Conservation (phyloP, 345 rosid genomes). For the Clarkia xantiana region DNA sequence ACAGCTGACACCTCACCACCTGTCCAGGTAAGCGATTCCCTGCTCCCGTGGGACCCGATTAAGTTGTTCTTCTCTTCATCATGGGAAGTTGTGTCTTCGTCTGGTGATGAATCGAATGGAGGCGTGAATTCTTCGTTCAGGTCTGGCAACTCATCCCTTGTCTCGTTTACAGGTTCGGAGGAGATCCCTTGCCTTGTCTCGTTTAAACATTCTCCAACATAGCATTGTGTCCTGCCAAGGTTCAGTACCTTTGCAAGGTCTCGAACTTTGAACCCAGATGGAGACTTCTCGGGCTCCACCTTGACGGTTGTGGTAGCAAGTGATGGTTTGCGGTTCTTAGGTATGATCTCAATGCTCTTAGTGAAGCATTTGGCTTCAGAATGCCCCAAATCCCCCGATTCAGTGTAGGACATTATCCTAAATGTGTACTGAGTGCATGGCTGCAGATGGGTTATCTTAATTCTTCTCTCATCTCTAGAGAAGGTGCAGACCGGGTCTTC, state of each 20-base stretch:
- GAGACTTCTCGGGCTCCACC: slow-evolving; percentile 13
- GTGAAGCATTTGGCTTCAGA: slow-evolving; percentile 74
- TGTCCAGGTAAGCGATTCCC: too few relatives aligned
- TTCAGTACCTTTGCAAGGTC: slow-evolving; percentile 59
- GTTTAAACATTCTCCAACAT: slow-evolving; percentile 45
- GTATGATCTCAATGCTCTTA: slow-evolving; percentile 48
- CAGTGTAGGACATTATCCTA: slow-evolving; percentile 45
- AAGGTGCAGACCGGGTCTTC: slow-evolving; percentile 47
- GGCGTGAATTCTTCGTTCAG: slow-evolving; percentile 82
- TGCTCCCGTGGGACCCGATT: slow-evolving; percentile 28
- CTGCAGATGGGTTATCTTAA: slow-evolving; percentile 59
- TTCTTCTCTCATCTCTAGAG: slow-evolving; percentile 65
- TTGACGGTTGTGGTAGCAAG: slow-evolving; percentile 13
- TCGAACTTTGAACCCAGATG: slow-evolving; percentile 46
- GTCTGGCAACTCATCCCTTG: slow-evolving; percentile 47
- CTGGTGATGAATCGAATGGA: slow-evolving; percentile 67
- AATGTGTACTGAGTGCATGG: slow-evolving; percentile 79
- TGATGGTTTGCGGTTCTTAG: slow-evolving; percentile 26
- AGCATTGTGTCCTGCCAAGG: slow-evolving; percentile 55
- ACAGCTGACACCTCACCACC: slow-evolving; percentile 12
- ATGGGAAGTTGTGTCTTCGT: slow-evolving; percentile 76
- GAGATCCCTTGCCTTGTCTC: slow-evolving; percentile 20
- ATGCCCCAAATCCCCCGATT: slow-evolving; percentile 44
- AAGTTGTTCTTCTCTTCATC: slow-evolving; percentile 41
- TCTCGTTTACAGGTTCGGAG: slow-evolving; percentile 20